phyloP scores from a whole-genome alignment of 768 basidiomycete genomes.

The Terana coerulea region DNA sequence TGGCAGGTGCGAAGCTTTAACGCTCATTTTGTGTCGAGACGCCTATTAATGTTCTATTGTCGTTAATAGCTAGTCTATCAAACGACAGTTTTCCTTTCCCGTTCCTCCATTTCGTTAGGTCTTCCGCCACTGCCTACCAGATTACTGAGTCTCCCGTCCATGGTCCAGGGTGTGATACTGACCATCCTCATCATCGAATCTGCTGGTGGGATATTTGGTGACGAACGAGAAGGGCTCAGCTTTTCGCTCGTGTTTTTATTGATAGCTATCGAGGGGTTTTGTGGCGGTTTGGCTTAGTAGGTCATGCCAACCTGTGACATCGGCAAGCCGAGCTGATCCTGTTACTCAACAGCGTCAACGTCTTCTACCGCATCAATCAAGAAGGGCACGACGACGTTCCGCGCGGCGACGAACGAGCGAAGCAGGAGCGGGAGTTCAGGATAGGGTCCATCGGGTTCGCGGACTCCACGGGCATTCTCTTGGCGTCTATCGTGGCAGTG shows the following conservation, averaged over 20 bases:
- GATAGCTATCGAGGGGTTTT: conserved; percentile 86
- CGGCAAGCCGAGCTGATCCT: conserved; percentile 4
- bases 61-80: conserved; percentile 70
- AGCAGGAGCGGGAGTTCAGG: conserved; percentile 83
- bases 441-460: conserved; percentile 88
- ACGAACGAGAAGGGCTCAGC: conserved; percentile 37
- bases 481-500: conserved; percentile 61
- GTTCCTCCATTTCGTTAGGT: conserved; percentile 85
- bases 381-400: conserved; percentile 46
- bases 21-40: too few species aligned
- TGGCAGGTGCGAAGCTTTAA: conserved; percentile 69
- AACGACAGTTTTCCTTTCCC: conserved; percentile 89
- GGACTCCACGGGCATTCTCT: conserved; percentile 69
- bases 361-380: conserved; percentile 80
- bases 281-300: conserved; percentile 90
- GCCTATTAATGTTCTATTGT: background rate
- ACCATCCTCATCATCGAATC: conserved; percentile 60
- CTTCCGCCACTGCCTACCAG: conserved; percentile 70
- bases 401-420: conserved; percentile 51
- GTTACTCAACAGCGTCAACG: conserved; percentile 63
- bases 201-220: conserved; percentile 61
- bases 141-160: conserved; percentile 70
- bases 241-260: conserved; percentile 69
- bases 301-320: conserved; percentile 27
- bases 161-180: conserved; percentile 69